Evolutionary conservation across 108 stramenopile species (phyloP).

Genomic region (Cylindrotheca fusiformis): DNA sequence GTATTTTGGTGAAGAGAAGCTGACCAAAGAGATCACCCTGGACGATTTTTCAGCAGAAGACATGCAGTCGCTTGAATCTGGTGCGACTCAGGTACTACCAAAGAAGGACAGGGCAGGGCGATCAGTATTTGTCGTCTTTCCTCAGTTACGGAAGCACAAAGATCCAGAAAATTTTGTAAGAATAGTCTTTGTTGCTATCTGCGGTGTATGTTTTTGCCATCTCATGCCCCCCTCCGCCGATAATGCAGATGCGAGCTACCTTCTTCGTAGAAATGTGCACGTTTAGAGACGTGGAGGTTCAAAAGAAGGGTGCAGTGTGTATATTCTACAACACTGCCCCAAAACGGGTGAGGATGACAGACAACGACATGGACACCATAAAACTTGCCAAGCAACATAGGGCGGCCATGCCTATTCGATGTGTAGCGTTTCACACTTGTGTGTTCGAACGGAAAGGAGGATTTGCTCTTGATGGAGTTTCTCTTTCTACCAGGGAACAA

Average conservation of each 20-base stretch:
- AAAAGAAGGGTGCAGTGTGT: not conserved
- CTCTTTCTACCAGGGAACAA: too few species aligned
- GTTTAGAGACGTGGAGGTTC: not conserved
- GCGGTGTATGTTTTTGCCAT: too few species aligned
- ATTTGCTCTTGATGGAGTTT: too few species aligned
- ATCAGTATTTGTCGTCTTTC: conserved; percentile 7
- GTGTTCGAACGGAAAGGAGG: not conserved
- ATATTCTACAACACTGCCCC: not conserved
- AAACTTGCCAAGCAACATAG: not conserved
- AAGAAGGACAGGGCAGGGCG: conserved; percentile 14
- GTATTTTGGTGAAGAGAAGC: conserved; percentile 10
- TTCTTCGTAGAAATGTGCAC: not conserved
- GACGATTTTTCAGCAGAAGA: conserved; percentile 13
- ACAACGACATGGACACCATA: not conserved
- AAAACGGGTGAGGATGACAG: not conserved
- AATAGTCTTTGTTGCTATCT: too few species aligned
- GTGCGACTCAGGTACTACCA: conserved; percentile 11
- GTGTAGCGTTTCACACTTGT: not conserved
- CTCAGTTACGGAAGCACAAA: conserved; percentile 2
- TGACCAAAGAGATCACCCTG: conserved; percentile 11
- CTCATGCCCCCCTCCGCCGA: too few species aligned
- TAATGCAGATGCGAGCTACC: not conserved
- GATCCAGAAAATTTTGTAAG: too few species aligned
- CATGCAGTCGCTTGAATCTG: conserved; percentile 4
- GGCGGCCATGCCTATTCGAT: not conserved